A percentile compares a stretch with the other conserved stretches of the same genome.
These are phyloP conservation scores for Neurospora sp. DNA, from an alignment of 495 filamentous ascomycete genomes.

Conservation along the genomic window DNA sequence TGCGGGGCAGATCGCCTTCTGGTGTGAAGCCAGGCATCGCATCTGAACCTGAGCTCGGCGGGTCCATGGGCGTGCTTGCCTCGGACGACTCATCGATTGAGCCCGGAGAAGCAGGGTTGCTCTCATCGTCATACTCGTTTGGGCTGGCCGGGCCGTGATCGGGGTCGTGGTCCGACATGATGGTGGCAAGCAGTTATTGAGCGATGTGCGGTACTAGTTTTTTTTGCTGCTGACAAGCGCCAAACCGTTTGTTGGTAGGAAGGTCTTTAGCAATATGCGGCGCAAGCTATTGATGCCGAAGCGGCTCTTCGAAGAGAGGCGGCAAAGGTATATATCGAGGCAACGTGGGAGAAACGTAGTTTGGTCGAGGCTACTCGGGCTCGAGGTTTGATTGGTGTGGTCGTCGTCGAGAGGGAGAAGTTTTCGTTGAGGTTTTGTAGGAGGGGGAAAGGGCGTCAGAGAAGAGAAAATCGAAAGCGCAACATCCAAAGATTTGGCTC, in stretches of 20 bases:
- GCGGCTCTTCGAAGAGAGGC: background rate
- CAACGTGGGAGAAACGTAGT: background rate
- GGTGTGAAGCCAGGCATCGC: slow-evolving; percentile 9
- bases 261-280: background rate
- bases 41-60: slow-evolving; percentile 25
- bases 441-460: background rate
- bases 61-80: slow-evolving; percentile 35
- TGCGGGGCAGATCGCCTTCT: slow-evolving; percentile 22
- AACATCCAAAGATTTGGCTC: background rate
- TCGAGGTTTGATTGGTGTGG: background rate
- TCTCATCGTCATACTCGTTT: slow-evolving; percentile 25
- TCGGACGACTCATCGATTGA: slow-evolving; percentile 34
- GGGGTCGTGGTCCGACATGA: slow-evolving; percentile 24
- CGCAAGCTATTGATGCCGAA: background rate
- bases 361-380: background rate
- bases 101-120: slow-evolving; percentile 29
- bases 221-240: background rate
- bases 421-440: background rate
- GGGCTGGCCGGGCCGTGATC: slow-evolving; percentile 28
- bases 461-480: background rate
- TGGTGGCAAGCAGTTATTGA: background rate
- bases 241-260: background rate
- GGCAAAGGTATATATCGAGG: background rate
- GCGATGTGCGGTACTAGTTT: background rate
- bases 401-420: background rate